Base-by-base conservation (phyloP, 768 basidiomycete species). In the Pulveroboletus sp. region DNA sequence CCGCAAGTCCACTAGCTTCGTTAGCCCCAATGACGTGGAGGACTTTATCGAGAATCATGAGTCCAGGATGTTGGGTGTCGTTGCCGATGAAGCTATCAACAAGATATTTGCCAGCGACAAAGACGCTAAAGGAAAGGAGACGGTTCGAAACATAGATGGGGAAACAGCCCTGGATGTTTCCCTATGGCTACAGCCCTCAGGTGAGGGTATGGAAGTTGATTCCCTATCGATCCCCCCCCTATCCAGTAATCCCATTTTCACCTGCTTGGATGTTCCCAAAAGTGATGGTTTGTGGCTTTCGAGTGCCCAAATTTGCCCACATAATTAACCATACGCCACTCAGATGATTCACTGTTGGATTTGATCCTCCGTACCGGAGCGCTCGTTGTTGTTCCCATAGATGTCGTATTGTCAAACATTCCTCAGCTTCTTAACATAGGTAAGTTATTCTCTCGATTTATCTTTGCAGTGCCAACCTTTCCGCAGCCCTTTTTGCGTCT, bases 81-180 rank as follows among this genome's bases (percentile, higher is more conserved):
- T 69, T 32, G 64, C 67, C 4, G 75, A 73, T 13, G 69, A 74
- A 53, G 74, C 68, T 9, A 72, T 82, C 39, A 65, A 61, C 15
- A 70, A 68, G 45, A 74, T 83, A 35, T 61, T 83, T 35, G 61
- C 69, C 45, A 59, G 65, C 14, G 75, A 82, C 50, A 71, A 67
- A 42, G 63, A 49, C 7, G 64, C 64, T 11, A 58, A 62, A 50
- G 53, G 56, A 35, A 69, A 63, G 43, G 50, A 35, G 37, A 66
- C 49, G 50, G 71, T 64, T 10, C 53, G 65, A 43, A 53, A 56
- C 36, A 56, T 47, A 0, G 58, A 63, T 39, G 52, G 59, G 47
- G 58, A 47, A 35, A 49, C 48, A 11, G 51, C 54, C 0, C 30
- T 55, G 9, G 68, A 64, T 1, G 55, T 72, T 21, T 49, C 62